phyloP scores from a whole-genome alignment of 768 basidiomycete genomes.

The Obba rivulosa region DNA sequence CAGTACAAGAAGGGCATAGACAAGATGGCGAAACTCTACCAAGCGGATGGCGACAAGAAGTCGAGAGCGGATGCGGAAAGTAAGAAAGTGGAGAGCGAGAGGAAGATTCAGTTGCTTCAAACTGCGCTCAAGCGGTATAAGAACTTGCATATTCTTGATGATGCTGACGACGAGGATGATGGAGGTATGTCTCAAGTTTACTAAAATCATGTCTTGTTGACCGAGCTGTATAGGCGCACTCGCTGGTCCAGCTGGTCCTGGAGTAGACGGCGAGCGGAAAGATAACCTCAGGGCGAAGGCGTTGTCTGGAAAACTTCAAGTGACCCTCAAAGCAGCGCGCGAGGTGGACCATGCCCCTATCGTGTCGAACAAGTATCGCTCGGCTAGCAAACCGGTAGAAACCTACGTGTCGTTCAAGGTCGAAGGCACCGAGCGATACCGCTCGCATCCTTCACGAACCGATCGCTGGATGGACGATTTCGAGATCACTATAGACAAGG shows the following conservation, averaged over 20 bases:
- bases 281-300: conserved; percentile 92
- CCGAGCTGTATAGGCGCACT: conserved; percentile 10
- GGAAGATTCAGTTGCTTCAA: conserved; percentile 91
- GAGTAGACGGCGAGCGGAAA: conserved; percentile 79
- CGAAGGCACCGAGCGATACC: conserved; percentile 89
- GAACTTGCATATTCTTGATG: conserved; percentile 90
- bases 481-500: conserved; percentile 94
- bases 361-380: conserved; percentile 53
- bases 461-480: conserved; percentile 99
- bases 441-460: conserved; percentile 87
- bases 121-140: conserved; percentile 94
- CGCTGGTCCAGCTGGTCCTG: conserved; percentile 40
- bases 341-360: conserved; percentile 95
- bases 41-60: conserved; percentile 96
- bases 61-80: conserved; percentile 89
- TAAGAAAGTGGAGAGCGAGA: conserved; percentile 92
- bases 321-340: conserved; percentile 84
- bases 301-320: conserved; percentile 84
- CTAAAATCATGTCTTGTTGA: background rate
- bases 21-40: conserved; percentile 97
- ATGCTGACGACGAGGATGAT: conserved; percentile 82
- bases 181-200: conserved; percentile 35
- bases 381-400: conserved; percentile 79
- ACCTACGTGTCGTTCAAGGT: conserved; percentile 93
- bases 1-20: conserved; percentile 98